Base-by-base conservation (phyloP, 106 monocot genomes). In the Cymbidium sinense region DNA sequence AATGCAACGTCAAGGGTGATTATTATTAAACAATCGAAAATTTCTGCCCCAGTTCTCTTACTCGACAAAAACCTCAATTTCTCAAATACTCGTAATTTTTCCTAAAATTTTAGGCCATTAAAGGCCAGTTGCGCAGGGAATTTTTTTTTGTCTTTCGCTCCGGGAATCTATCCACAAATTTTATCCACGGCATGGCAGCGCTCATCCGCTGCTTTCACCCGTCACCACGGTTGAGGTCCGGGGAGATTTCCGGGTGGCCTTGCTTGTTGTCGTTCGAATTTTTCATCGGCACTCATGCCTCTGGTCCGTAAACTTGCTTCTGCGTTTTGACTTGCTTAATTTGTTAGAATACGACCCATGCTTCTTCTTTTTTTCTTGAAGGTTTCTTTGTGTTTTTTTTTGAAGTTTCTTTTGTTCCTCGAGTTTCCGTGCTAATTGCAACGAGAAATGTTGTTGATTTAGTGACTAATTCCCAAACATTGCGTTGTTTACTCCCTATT, bases 181-280 rank as follows among this genome's bases (percentile, higher is more conserved):
- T 72, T 51, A 8, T 62, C 77, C 36, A 23, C 71, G 34, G 41
- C 64, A 88, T 88, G 88, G 77, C 81, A 80, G 64, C 64, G 37
- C 75, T 81, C 39, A n/a, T 85, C 78, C 85, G 78, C 41, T 81
- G 55, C 82, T 77, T 79, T 51, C 64, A 70, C 44, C 62, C 88
- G 36, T 74, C 85, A 35, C 55, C 80, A 50, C 43, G 39, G 19
- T 65, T 35, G 2, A 25, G n/a, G 7, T 20, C 70, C 51, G 50
- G 50, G 34, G 74, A 29, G 23, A 36, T 20, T 4, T 62, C 23
- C 62, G 52, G 76, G 67, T 61, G 64, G 65, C 21, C 34, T 2
- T 71, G 20, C 34, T 71, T 17, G 7, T 9, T n/a, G 18, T 19
- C 71, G 9, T 71, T n/a, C 3, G 15, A 37, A 35, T 35, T 37